Percentiles rank a stretch among this genome's conserved stretches.
Evolutionary conservation across 106 monocot species (phyloP).

Genomic region (Dioscorea alata): DNA sequence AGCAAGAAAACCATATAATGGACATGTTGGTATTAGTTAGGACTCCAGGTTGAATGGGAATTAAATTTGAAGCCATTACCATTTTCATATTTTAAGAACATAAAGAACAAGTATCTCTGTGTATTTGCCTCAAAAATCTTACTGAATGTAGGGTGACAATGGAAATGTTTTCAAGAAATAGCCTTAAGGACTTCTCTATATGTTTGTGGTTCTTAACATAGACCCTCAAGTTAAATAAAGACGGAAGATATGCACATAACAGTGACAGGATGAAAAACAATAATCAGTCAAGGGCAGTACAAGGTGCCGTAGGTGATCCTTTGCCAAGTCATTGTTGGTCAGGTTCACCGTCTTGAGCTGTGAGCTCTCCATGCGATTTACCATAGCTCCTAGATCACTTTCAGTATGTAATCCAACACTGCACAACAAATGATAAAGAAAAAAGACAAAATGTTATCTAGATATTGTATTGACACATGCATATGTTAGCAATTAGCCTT

Average conservation of each 20-base stretch:
- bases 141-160: no score
- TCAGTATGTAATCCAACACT: constrained; percentile 96
- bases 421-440: constrained; percentile 5
- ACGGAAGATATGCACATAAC: background rate
- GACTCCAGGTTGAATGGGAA: no score
- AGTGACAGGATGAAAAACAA: background rate
- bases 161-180: no score
- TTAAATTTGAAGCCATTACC: no score
- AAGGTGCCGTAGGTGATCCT: constrained; percentile 90
- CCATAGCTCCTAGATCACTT: constrained; percentile 61
- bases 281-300: constrained; percentile 27
- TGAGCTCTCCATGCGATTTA: constrained; percentile 52
- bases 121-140: no score
- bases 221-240: background rate
- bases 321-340: constrained; percentile 92
- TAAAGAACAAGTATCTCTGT: no score
- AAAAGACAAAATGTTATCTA: no score
- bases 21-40: no score
- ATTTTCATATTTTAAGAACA: no score
- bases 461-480: no score
- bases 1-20: no score
- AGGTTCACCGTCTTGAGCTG: constrained; percentile 67
- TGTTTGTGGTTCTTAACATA: background rate
- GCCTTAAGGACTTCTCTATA: background rate
- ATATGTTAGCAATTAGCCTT: no score